These are phyloP conservation scores for Diospyros kaki DNA, from an alignment of 148 eudicot species.

Conservation along the genomic window DNA sequence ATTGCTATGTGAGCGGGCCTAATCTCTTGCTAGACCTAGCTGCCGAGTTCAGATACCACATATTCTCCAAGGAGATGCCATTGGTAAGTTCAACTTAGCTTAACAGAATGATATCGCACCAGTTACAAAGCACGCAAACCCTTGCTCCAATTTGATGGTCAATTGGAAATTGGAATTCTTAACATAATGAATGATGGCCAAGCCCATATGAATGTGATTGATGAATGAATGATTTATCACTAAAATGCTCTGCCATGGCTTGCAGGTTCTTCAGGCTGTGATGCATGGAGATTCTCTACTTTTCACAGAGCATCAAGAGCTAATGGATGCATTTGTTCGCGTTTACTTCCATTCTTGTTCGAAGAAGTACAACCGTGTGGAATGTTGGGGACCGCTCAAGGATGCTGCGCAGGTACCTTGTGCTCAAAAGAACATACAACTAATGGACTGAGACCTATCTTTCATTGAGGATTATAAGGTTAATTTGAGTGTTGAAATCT, in stretches of 20 bases:
- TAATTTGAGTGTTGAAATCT: background rate
- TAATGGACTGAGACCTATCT: too few species aligned
- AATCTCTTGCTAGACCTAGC: conserved; percentile 59
- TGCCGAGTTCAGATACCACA: conserved; percentile 84
- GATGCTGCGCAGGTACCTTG: conserved; percentile 66
- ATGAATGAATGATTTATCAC: background rate
- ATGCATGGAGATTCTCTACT: conserved; percentile 68
- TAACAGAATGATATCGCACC: too few species aligned
- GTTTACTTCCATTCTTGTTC: conserved; percentile 84
- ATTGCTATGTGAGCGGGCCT: conserved; percentile 86
- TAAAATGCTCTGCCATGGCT: background rate
- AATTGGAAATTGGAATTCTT: background rate
- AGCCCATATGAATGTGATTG: background rate
- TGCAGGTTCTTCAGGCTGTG: conserved; percentile 77
- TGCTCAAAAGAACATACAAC: background rate
- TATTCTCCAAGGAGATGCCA: conserved; percentile 89
- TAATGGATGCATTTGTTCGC: conserved; percentile 69
- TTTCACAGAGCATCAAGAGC: conserved; percentile 56
- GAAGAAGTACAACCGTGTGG: conserved; percentile 64
- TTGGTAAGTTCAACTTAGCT: conserved; percentile 46
- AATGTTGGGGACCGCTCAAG: conserved; percentile 83
- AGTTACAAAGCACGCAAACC: too few species aligned
- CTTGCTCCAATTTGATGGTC: too few species aligned
- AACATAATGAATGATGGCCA: background rate
- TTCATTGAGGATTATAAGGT: background rate